Evolutionary conservation across 106 monocot species (phyloP).

Genomic region (Amphibolis antarctica): DNA sequence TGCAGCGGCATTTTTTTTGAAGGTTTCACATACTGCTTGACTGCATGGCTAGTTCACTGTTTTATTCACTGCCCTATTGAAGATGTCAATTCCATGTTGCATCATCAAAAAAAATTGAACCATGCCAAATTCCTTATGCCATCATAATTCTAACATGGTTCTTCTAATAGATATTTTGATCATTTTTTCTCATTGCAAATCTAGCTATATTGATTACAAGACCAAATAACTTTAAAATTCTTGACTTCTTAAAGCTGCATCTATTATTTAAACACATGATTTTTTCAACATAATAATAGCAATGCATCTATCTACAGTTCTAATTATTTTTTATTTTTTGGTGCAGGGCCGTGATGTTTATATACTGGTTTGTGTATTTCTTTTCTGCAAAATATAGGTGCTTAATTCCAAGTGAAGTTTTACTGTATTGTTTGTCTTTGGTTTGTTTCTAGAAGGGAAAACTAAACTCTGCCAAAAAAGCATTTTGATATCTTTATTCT

Average conservation of each 20-base stretch:
- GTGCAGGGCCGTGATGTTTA: slow-evolving; percentile 95
- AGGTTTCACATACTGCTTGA: too few species aligned
- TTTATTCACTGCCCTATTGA: neutral
- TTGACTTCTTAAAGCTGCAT: neutral
- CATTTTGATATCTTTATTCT: too few species aligned
- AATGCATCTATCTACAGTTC: neutral
- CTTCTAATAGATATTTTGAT: neutral
- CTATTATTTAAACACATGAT: neutral
- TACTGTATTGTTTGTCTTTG: neutral
- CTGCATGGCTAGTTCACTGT: neutral
- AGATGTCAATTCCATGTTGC: neutral
- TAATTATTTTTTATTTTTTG: slow-evolving; percentile 13
- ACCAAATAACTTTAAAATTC: neutral
- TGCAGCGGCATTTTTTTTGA: too few species aligned
- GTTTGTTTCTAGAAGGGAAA: too few species aligned
- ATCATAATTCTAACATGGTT: neutral
- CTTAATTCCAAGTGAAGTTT: neutral
- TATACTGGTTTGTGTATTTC: slow-evolving; percentile 61
- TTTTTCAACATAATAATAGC: neutral
- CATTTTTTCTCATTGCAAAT: neutral
- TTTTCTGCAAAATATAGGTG: neutral
- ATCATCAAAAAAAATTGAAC: neutral
- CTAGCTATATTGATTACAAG: neutral
- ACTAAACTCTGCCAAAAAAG: too few species aligned
- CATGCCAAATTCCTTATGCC: neutral